Evolutionary conservation across 108 stramenopile genomes (phyloP).

Genomic region (Epipyxis sp.): DNA sequence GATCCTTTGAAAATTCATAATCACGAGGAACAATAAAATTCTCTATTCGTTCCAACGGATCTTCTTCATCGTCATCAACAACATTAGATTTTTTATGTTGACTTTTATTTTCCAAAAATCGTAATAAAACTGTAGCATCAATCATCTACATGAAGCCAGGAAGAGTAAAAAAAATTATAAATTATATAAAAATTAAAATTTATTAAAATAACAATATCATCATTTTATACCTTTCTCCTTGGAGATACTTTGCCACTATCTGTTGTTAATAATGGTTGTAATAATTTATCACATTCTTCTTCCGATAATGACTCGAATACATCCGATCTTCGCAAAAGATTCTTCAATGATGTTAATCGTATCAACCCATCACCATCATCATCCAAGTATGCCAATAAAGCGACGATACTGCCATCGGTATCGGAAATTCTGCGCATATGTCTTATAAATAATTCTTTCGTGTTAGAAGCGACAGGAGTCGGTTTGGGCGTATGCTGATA

Average conservation of each 20-base stretch:
- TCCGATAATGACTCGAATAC: slow-evolving; percentile 39
- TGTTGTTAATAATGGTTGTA: slow-evolving; percentile 30
- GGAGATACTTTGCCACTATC: too few relatives aligned
- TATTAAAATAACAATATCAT: too few relatives aligned
- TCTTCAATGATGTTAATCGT: slow-evolving; percentile 30
- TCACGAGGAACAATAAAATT: too few relatives aligned
- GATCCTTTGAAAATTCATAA: slow-evolving; percentile 50
- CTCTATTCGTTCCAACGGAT: neutral
- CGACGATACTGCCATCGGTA: slow-evolving; percentile 24
- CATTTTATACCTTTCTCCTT: too few relatives aligned
- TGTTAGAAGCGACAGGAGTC: slow-evolving; percentile 12
- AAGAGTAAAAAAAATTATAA: too few relatives aligned
- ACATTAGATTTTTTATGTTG: neutral
- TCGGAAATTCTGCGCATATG: slow-evolving; percentile 1
- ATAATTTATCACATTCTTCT: slow-evolving; percentile 38
- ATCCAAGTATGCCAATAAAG: slow-evolving; percentile 44
- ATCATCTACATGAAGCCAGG: neutral
- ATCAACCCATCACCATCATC: slow-evolving; percentile 47
- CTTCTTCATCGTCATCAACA: neutral
- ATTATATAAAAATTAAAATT: too few relatives aligned
- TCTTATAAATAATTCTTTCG: neutral
- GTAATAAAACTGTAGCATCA: neutral
- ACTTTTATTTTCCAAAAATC: neutral
- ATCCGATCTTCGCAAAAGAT: slow-evolving; percentile 36
- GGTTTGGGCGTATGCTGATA: too few relatives aligned